These are phyloP conservation scores for Aspergillus ostianus DNA, from an alignment of 495 filamentous ascomycete genomes.

Conservation along the genomic window DNA sequence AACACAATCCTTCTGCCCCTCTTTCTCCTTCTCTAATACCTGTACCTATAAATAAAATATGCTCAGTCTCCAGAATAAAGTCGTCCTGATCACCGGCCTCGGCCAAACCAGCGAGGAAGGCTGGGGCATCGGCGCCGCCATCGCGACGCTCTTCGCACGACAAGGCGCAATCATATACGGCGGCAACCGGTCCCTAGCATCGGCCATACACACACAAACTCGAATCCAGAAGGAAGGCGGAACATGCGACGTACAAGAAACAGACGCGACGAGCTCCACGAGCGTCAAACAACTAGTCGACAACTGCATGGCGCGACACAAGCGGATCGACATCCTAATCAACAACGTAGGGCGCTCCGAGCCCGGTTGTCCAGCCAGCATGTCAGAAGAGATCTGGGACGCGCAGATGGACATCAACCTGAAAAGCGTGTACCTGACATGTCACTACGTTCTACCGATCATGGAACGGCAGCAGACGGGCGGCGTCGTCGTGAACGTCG, in stretches of 20 bases:
- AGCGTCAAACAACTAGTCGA: constrained; percentile 46
- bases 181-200: constrained; percentile 37
- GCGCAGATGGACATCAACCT: constrained; percentile 50
- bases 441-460: constrained; percentile 47
- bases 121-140: constrained; percentile 52
- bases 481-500: constrained; percentile 44
- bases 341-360: constrained; percentile 53
- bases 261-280: constrained; percentile 44
- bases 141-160: constrained; percentile 39
- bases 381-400: constrained; percentile 50
- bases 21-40: background rate
- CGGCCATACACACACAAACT: constrained; percentile 33
- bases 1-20: too few species aligned
- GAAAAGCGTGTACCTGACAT: constrained; percentile 50
- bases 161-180: constrained; percentile 49
- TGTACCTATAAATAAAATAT: constrained; percentile 8
- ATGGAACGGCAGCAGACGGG: constrained; percentile 42
- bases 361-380: constrained; percentile 47
- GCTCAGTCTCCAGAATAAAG: constrained; percentile 40
- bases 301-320: constrained; percentile 43
- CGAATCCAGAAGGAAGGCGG: constrained; percentile 27
- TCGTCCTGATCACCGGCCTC: constrained; percentile 52
- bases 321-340: constrained; percentile 55
- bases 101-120: constrained; percentile 41
- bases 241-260: constrained; percentile 32